A percentile compares a stretch with the other conserved stretches of the same genome.
These are phyloP conservation scores for Lyophyllum decastes DNA, from an alignment of 768 basidiomycete genomes.

Conservation along the genomic window DNA sequence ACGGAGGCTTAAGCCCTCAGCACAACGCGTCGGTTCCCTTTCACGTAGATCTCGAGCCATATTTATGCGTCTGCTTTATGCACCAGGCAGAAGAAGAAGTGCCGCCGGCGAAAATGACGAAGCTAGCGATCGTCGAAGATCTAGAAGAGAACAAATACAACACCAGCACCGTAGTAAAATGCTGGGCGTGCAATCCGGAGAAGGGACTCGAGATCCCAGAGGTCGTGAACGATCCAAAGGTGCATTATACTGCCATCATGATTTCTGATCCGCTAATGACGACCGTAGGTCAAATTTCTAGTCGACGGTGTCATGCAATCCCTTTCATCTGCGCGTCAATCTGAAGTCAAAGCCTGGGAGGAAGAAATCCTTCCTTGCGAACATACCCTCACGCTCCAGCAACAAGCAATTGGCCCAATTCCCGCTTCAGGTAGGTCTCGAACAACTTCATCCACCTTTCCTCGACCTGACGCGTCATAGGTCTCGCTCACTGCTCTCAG, in stretches of 20 bases:
- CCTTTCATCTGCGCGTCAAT: slow-evolving; percentile 87
- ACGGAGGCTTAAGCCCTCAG: slow-evolving; percentile 63
- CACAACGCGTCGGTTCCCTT: slow-evolving; percentile 58
- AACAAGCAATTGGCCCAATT: slow-evolving; percentile 46
- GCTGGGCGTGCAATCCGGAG: slow-evolving; percentile 70
- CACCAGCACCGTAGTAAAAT: slow-evolving; percentile 61
- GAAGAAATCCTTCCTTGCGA: slow-evolving; percentile 90
- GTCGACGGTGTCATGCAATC: slow-evolving; percentile 74
- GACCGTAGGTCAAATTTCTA: slow-evolving; percentile 52
- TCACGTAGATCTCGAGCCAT: neutral
- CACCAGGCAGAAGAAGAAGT: slow-evolving; percentile 69
- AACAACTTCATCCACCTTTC: neutral
- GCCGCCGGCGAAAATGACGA: slow-evolving; percentile 87
- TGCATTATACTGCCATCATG: slow-evolving; percentile 13
- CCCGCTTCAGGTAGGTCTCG: slow-evolving; percentile 49
- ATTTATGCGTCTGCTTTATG: neutral
- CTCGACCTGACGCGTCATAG: slow-evolving; percentile 33
- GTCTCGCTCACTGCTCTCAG: slow-evolving; percentile 76
- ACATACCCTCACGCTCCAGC: slow-evolving; percentile 59
- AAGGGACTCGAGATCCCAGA: slow-evolving; percentile 48
- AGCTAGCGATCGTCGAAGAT: slow-evolving; percentile 85
- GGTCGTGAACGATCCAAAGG: slow-evolving; percentile 36
- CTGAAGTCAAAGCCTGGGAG: slow-evolving; percentile 97
- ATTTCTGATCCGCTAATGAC: neutral
- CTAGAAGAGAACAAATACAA: slow-evolving; percentile 90